These are phyloP conservation scores for Colletotrichum camelliae DNA, from an alignment of 2,329 filamentous ascomycete genomes.

Conservation along the genomic window DNA sequence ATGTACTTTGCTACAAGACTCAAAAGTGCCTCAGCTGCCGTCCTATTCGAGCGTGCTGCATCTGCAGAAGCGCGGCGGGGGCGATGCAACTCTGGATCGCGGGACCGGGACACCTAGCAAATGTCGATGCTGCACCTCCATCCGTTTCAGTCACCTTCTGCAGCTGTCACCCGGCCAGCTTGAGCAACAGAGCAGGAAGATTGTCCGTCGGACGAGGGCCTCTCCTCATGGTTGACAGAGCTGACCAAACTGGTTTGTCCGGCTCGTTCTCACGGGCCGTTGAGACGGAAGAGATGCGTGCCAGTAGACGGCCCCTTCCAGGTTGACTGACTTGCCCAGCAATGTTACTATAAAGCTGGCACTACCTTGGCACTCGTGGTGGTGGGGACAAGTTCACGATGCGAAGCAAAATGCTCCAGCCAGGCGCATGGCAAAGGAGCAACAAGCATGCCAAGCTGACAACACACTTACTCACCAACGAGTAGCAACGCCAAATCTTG, in stretches of 20 bases:
- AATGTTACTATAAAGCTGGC: neutral
- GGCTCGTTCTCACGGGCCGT: neutral
- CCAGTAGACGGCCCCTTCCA: neutral
- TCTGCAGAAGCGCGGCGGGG: neutral
- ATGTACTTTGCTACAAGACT: neutral
- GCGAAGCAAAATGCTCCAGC: neutral
- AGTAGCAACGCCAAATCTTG: neutral
- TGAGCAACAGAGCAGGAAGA: neutral
- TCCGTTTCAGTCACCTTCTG: conserved; percentile 4
- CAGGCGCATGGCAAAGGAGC: neutral
- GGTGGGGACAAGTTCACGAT: neutral
- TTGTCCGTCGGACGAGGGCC: neutral
- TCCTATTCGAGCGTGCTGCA: conserved; percentile 3
- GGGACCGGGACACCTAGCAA: neutral
- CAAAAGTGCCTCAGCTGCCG: neutral
- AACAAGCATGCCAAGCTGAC: conserved; percentile 1
- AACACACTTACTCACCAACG: neutral
- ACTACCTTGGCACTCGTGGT: neutral
- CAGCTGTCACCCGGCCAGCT: neutral
- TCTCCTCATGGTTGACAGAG: neutral
- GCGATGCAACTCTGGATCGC: conserved; percentile 12
- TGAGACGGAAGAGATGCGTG: neutral
- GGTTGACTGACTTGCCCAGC: neutral
- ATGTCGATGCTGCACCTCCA: neutral
- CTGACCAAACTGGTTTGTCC: neutral